A percentile compares a stretch with the other conserved stretches of the same genome.
These are phyloP conservation scores for Fabrea salina DNA, from an alignment of 169 alveolate species.

Conservation along the genomic window DNA sequence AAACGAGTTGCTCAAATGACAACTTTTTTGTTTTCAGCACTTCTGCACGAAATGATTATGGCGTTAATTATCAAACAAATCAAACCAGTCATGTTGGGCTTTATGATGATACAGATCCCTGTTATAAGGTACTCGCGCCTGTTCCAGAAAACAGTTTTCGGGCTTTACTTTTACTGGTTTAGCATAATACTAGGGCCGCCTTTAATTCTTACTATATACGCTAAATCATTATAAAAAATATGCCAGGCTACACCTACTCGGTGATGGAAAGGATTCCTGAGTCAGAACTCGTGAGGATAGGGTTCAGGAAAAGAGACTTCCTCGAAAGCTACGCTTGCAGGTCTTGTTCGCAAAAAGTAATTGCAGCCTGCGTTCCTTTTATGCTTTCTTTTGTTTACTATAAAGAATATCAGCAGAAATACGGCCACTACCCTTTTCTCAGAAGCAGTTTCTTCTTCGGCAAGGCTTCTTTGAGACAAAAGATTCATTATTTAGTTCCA, in stretches of 20 bases:
- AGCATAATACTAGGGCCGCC: slow-evolving; percentile 33
- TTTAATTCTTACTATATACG: slow-evolving; percentile 10
- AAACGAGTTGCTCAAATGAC: slow-evolving; percentile 46
- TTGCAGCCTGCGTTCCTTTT: slow-evolving; percentile 2
- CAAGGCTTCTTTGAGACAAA: background rate
- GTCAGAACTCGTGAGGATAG: background rate
- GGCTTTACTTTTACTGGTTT: slow-evolving; percentile 8
- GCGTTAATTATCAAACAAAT: slow-evolving; percentile 18
- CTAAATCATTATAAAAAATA: slow-evolving; percentile 5
- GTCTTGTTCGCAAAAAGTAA: slow-evolving; percentile 11
- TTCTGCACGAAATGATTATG: slow-evolving; percentile 71
- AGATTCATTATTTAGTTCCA: slow-evolving; percentile 6
- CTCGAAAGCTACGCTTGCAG: background rate
- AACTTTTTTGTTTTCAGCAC: slow-evolving; percentile 71
- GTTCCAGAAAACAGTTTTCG: background rate
- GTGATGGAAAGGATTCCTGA: slow-evolving; percentile 29
- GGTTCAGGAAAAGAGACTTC: slow-evolving; percentile 5
- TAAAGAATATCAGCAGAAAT: slow-evolving; percentile 7
- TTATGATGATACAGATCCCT: slow-evolving; percentile 22
- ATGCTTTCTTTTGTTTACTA: background rate
- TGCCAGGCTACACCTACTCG: slow-evolving; percentile 2
- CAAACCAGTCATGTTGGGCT: slow-evolving; percentile 11
- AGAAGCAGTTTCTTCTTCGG: background rate
- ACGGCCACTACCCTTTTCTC: slow-evolving; percentile 18
- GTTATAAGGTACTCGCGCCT: background rate